Conservation (phyloP, 495 filamentous ascomycete genomes). For the Penicillium daleae region DNA sequence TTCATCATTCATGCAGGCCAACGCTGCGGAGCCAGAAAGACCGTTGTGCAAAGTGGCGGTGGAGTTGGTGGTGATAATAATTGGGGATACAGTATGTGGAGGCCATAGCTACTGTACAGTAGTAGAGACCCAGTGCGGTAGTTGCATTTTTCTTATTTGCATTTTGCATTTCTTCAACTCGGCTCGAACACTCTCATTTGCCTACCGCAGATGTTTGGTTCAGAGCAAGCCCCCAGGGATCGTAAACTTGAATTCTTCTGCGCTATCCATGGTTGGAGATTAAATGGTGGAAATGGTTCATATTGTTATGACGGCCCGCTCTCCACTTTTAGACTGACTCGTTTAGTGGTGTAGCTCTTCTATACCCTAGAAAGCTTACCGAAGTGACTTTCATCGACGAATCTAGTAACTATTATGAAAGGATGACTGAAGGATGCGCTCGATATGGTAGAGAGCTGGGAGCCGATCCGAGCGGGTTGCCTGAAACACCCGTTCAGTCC, state of each 20-base stretch:
- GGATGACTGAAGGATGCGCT: not conserved
- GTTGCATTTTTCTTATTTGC: not conserved
- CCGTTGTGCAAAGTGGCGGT: slow-evolving; percentile 21
- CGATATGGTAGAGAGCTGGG: not conserved
- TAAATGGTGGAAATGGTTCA: not conserved
- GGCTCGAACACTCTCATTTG: slow-evolving; percentile 15
- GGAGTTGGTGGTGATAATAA: slow-evolving; percentile 4
- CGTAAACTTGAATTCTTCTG: not conserved
- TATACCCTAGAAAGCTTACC: no score
- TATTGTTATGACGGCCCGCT: not conserved
- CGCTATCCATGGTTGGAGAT: not conserved
- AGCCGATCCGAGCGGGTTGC: slow-evolving; percentile 24
- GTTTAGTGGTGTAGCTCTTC: not conserved
- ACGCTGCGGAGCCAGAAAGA: slow-evolving; percentile 4
- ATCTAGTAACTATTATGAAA: not conserved
- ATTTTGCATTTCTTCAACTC: not conserved
- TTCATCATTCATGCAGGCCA: slow-evolving; percentile 13
- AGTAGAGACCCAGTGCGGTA: no score
- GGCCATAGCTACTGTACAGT: not conserved
- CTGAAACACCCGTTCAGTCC: slow-evolving; percentile 31
- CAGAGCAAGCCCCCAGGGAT: not conserved
- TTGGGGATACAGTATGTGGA: not conserved
- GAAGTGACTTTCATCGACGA: not conserved
- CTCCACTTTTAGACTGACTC: not conserved
- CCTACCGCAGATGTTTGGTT: not conserved